Percentiles rank a stretch among this genome's conserved stretches.
Evolutionary conservation across 371 early-diverging fungal species (phyloP).

Genomic region (Parasitella parasitica): DNA sequence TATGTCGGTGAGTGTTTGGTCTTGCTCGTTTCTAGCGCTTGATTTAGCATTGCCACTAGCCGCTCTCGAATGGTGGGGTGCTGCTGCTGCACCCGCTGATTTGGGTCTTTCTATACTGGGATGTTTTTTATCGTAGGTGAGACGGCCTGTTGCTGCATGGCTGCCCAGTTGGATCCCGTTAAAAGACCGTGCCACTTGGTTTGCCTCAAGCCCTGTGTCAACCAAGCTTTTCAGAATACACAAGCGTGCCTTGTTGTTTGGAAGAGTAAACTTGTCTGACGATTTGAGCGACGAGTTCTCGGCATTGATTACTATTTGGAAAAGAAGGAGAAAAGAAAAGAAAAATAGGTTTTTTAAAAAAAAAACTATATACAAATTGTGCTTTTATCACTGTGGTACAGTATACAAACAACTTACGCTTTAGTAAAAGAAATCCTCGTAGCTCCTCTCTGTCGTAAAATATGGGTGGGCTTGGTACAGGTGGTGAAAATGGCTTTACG

Average conservation of each 20-base stretch:
- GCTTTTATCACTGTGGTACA: not conserved
- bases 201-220: slow-evolving; percentile 30
- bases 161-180: not conserved
- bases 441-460: slow-evolving; percentile 51
- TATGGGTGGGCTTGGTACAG: slow-evolving; percentile 63
- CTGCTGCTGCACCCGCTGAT: slow-evolving; percentile 5
- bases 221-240: slow-evolving; percentile 45
- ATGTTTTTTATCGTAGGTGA: not conserved
- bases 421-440: slow-evolving; percentile 61
- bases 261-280: slow-evolving; percentile 58
- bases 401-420: slow-evolving; percentile 35
- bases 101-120: slow-evolving; percentile 11
- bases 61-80: not conserved
- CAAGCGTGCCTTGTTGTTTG: slow-evolving; percentile 51
- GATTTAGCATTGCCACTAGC: not conserved
- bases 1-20: not conserved
- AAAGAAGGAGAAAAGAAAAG: not conserved
- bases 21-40: not conserved
- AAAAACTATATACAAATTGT: too few relatives aligned
- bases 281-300: slow-evolving; percentile 71
- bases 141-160: not conserved
- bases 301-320: slow-evolving; percentile 61
- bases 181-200: slow-evolving; percentile 10
- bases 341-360: too few relatives aligned
- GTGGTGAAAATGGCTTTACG: slow-evolving; percentile 65